Evolutionary conservation across 257 asterid species (phyloP), one percentile per base, ranked within the genome.

Genomic region (Euphrasia confusa): DNA sequence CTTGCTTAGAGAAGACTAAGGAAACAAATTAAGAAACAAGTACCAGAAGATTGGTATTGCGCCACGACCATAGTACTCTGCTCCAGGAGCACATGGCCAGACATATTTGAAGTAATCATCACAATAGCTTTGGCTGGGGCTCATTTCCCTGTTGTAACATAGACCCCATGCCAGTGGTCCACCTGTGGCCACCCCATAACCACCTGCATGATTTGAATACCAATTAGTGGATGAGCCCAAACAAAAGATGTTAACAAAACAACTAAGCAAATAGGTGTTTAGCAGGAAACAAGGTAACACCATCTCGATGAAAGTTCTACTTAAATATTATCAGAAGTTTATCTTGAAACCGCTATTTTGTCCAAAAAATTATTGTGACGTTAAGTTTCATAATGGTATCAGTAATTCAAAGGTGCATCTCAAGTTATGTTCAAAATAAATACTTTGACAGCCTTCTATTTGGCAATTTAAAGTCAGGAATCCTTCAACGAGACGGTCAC

Each of bases 161-260:
- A 89, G 85, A 59, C 99, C 99, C 97, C 96, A 89, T 14, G 99
- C 93, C 35, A 77, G 67, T 3, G 97, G 99, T 56, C 99, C 97
- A 28, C 99, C 97, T 0, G 97, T 87, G 39, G 95, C 95, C 39
- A 89, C 99, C 54, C 95, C 89, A 60, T 87, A 85, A 74, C 97
- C 99, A 70, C 99, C 99, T 92, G 75, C 75, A 80, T 63, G 9
- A 66, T 72, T 61, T 13, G 30, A 18, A 37, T 40, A 33, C 47
- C 4, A 47, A 35, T 57, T 27, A 72, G 1, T 37, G 28, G 40
- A 44, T 27, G 9, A 69, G 64, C 39, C 66, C 15, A 37, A 11
- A 10, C 4, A 17, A 10, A 10, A 42, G 48, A 42, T 42, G 14
- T 42, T 0, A 10, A 42, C 44, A 40, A 42, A 42, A 10, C 13